These are phyloP conservation scores for Boletus fagicola DNA, from an alignment of 768 basidiomycete genomes.

Conservation along the genomic window DNA sequence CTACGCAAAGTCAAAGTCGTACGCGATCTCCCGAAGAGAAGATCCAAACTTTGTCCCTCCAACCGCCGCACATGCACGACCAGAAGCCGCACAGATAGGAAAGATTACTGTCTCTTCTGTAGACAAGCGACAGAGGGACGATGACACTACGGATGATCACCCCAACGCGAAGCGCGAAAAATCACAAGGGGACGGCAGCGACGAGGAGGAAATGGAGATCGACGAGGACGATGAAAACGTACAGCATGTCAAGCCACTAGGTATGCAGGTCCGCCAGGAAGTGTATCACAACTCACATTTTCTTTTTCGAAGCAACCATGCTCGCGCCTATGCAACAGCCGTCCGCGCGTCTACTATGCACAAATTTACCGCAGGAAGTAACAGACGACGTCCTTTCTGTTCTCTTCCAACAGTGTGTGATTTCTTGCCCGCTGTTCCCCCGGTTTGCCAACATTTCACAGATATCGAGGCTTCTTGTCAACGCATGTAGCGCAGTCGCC, in stretches of 20 bases:
- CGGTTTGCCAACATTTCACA: constrained; percentile 31
- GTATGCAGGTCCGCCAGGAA: constrained; percentile 40
- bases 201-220: constrained; percentile 92
- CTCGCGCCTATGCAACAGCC: constrained; percentile 53
- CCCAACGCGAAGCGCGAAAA: constrained; percentile 69
- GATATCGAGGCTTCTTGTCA: constrained; percentile 80
- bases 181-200: constrained; percentile 56
- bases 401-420: constrained; percentile 85
- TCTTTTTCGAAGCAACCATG: constrained; percentile 34
- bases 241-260: constrained; percentile 39
- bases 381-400: constrained; percentile 83
- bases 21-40: constrained; percentile 75
- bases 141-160: constrained; percentile 50
- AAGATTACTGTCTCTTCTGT: constrained; percentile 33
- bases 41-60: constrained; percentile 82
- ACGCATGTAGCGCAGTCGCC: constrained; percentile 70
- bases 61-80: constrained; percentile 58
- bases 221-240: constrained; percentile 79
- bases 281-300: constrained; percentile 12
- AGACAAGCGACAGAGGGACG: constrained; percentile 70
- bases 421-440: background rate
- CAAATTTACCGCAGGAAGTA: constrained; percentile 89
- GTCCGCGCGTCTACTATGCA: constrained; percentile 66
- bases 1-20: constrained; percentile 88
- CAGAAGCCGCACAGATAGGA: constrained; percentile 42